Conservation (phyloP, 1,284 basidiomycete species). For the Puccinia triticina region DNA sequence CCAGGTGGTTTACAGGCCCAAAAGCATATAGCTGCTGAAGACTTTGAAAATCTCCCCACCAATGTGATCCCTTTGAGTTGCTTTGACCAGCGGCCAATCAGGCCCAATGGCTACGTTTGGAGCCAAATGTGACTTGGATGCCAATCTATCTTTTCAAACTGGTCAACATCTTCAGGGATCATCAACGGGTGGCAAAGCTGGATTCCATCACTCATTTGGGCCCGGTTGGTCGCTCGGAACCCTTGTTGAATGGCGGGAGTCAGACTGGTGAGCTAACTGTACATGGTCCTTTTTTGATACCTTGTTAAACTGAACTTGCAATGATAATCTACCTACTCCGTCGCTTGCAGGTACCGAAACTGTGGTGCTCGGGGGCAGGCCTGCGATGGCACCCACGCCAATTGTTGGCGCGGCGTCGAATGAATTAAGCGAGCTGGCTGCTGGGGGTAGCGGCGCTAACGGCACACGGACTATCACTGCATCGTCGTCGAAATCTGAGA, state of each 20-base stretch:
- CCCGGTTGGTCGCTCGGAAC: constrained; percentile 8
- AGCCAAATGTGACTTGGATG: constrained; percentile 25
- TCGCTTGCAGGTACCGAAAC: background rate
- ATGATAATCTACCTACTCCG: background rate
- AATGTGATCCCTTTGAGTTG: constrained; percentile 39
- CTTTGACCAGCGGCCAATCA: background rate
- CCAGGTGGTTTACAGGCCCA: constrained; percentile 28
- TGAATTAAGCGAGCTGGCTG: background rate
- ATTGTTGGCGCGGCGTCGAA: background rate
- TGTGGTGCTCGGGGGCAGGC: background rate
- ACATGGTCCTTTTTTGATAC: background rate
- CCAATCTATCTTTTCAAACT: background rate
- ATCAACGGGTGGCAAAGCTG: background rate
- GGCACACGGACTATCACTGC: background rate
- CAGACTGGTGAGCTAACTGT: background rate
- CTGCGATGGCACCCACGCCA: background rate
- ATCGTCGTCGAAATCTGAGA: background rate
- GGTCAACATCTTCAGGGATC: constrained; percentile 27
- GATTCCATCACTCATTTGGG: background rate
- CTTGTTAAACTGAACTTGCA: background rate
- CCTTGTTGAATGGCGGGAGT: background rate
- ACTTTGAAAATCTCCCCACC: background rate
- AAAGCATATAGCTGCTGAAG: constrained; percentile 3
- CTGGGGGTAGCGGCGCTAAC: background rate
- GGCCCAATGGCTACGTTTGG: background rate